A percentile compares a stretch with the other conserved stretches of the same genome.
These are phyloP conservation scores for Pichia manshurica DNA, from an alignment of 805 yeast species.

Conservation along the genomic window DNA sequence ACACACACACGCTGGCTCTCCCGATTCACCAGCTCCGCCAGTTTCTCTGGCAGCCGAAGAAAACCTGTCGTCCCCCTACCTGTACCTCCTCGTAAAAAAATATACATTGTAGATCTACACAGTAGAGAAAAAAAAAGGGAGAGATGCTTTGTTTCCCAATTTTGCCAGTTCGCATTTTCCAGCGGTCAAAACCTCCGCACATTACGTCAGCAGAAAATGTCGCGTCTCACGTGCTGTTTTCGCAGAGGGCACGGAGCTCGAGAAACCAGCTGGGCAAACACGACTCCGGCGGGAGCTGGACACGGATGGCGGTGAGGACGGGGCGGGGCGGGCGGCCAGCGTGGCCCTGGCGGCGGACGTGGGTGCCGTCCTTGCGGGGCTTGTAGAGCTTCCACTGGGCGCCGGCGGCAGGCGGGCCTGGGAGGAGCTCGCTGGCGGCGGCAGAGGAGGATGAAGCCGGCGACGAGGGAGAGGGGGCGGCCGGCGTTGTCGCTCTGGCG, in stretches of 20 bases:
- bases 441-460: neutral
- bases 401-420: neutral
- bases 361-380: conserved; percentile 1
- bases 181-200: too few species aligned
- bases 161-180: too few species aligned
- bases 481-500: too few species aligned
- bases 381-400: conserved; percentile 1
- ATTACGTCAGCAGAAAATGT: too few species aligned
- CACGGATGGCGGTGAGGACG: conserved; percentile 1
- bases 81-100: too few species aligned
- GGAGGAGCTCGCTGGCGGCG: neutral
- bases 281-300: conserved; percentile 52
- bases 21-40: too few species aligned
- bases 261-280: conserved; percentile 74
- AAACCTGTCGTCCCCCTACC: too few species aligned
- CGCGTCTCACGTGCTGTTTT: neutral
- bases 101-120: too few species aligned
- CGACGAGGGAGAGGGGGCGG: neutral
- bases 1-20: too few species aligned
- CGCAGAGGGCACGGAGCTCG: conserved; percentile 24
- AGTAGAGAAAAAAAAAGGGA: too few species aligned
- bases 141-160: neutral
- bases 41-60: too few species aligned
- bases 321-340: neutral
- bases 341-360: neutral